A percentile compares a stretch with the other conserved stretches of the same genome.
phyloP scores from a whole-genome alignment of 108 stramenopile species.

The Tribonema minus region DNA sequence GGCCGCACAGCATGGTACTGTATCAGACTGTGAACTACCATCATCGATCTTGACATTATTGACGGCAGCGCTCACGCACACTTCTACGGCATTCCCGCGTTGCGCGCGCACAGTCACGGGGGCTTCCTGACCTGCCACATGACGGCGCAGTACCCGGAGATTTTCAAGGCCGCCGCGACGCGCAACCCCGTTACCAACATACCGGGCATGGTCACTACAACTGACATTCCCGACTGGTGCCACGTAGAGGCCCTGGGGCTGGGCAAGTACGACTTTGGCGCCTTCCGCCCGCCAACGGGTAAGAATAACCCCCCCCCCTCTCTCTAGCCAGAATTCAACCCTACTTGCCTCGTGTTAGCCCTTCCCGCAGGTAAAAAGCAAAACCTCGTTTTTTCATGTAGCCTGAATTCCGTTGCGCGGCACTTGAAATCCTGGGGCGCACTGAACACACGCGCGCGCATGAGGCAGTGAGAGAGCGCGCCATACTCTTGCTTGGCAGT shows the following conservation, averaged over 20 bases:
- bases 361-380: background rate
- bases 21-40: no score
- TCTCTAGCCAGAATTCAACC: no score
- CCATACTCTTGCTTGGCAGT: no score
- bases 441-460: no score
- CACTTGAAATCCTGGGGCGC: no score
- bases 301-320: background rate
- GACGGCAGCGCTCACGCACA: no score
- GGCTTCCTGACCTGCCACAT: slow-evolving; percentile 80
- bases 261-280: slow-evolving; percentile 48
- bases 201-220: slow-evolving; percentile 73
- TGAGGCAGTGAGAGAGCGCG: no score
- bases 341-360: background rate
- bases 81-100: no score
- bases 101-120: slow-evolving; percentile 70
- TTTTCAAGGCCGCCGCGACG: slow-evolving; percentile 79
- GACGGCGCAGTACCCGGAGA: slow-evolving; percentile 70
- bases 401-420: no score
- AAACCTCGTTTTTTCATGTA: background rate
- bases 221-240: slow-evolving; percentile 93
- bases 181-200: slow-evolving; percentile 89
- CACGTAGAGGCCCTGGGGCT: slow-evolving; percentile 67
- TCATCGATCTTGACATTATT: no score
- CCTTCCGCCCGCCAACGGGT: slow-evolving; percentile 60
- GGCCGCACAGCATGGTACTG: no score